Conservation (phyloP, 2,329 filamentous ascomycete genomes). For the Periconia sp. region DNA sequence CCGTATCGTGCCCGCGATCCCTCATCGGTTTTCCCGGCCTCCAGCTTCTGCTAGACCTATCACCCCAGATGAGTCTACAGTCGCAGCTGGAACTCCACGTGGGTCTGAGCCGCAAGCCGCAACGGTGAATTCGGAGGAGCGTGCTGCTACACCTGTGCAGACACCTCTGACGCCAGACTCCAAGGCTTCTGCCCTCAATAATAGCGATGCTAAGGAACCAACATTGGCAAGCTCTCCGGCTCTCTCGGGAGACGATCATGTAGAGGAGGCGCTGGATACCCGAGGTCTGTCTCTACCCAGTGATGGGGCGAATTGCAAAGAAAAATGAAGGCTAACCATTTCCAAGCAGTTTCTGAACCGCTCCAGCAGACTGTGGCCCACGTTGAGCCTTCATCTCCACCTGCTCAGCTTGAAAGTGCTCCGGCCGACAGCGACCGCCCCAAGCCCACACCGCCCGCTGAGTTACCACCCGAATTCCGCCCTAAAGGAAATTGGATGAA, state of each 20-base stretch:
- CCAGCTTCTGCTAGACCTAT: constrained; percentile 30
- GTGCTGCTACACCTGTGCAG: constrained; percentile 15
- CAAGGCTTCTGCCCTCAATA: constrained; percentile 20
- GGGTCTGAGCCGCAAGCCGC: constrained; percentile 17
- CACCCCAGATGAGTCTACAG: constrained; percentile 33
- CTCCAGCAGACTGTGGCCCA: neutral
- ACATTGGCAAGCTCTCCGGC: constrained; percentile 21
- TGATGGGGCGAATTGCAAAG: no score
- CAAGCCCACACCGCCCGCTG: constrained; percentile 26
- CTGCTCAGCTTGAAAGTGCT: constrained; percentile 14
- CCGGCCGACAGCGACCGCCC: constrained; percentile 25
- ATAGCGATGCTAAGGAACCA: constrained; percentile 16
- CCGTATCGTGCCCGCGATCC: constrained; percentile 47
- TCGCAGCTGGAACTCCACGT: constrained; percentile 17
- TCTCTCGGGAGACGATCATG: constrained; percentile 20
- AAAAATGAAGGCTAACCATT: no score
- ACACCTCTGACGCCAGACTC: constrained; percentile 39
- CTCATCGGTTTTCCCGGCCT: constrained; percentile 40
- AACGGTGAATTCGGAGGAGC: constrained; percentile 19
- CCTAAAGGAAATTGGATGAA: constrained; percentile 33
- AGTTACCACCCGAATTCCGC: constrained; percentile 46
- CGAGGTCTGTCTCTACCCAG: constrained; percentile 26
- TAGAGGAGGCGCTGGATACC: constrained; percentile 17
- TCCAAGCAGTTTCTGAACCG: constrained; percentile 1
- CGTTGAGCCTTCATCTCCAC: constrained; percentile 5